Evolutionary conservation across 805 yeast genomes (phyloP), one percentile per base, ranked within the genome.

Genomic region (Candida germanica): DNA sequence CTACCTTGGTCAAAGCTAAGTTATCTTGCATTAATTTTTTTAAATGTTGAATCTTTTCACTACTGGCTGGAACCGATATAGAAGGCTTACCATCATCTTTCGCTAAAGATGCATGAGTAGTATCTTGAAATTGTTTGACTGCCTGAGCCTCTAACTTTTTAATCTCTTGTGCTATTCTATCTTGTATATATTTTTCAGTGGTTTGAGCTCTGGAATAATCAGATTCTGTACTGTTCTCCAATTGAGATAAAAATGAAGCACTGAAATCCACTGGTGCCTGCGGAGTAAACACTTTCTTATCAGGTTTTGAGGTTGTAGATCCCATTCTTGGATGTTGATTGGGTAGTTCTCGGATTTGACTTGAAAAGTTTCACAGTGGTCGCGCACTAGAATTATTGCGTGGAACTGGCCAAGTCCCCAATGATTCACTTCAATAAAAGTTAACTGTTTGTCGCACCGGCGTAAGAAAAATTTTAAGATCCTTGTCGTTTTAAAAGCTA

Each of bases 171-270:
- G 75, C 61, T 24, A 84, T 83, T 53, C 82, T 69, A 37, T 79
- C 77, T 54, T 83, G 82, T 38, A 85, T 70, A 46, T 74, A 79
- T 50, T 74, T 75, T 36, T 80, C 83, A 14, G 82, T 75, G 51
- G 75, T 71, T 54, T 83, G 88, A 28, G 79, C 73, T 53, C 89
- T 77, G 6, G 87, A 73, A 54, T 73, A 83, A 54, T 83, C 83
- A 2, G 85, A 73, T 49, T 83, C 88, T 16, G 69, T 66, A 3
- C 82, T 71, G 31, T 62, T 64, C 44, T 81, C 85, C 48, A 83
- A 69, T 51, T 78, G 82, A 5, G 79, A 66, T 42, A 83, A 65
- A 33, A 83, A 71, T 11, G 81, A 72, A 3, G 82, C 75, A 35
- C 81, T 75, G 55, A 81, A 78, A 44, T 81, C 83, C 29, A 83